phyloP scores from a whole-genome alignment of 1,139 yeast species.

The Saccharomyces hybrid region DNA sequence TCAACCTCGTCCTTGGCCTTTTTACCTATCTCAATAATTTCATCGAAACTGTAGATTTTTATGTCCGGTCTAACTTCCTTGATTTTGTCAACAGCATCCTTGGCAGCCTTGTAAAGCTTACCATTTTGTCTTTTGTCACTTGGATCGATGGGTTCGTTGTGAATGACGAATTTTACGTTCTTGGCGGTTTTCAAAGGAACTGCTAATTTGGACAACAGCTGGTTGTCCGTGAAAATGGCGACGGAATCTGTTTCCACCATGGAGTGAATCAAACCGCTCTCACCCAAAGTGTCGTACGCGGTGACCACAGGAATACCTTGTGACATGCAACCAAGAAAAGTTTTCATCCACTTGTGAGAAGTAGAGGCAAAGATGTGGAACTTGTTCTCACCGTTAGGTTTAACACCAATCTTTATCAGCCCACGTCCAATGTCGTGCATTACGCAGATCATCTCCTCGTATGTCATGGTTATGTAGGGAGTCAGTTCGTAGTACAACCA shows the following conservation, averaged over 20 bases:
- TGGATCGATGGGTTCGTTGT: slow-evolving; percentile 55
- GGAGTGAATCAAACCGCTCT: slow-evolving; percentile 82
- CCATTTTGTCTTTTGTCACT: slow-evolving; percentile 61
- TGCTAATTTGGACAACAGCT: slow-evolving; percentile 55
- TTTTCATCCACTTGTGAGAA: slow-evolving; percentile 84
- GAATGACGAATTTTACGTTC: slow-evolving; percentile 59
- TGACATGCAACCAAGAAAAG: slow-evolving; percentile 67
- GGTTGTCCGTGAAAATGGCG: slow-evolving; percentile 79
- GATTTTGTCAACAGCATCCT: slow-evolving; percentile 50
- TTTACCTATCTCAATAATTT: slow-evolving; percentile 59
- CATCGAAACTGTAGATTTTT: slow-evolving; percentile 56
- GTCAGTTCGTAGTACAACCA: slow-evolving; percentile 84
- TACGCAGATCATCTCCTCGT: slow-evolving; percentile 45
- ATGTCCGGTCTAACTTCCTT: slow-evolving; percentile 69
- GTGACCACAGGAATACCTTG: slow-evolving; percentile 87
- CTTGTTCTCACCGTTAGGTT: slow-evolving; percentile 52
- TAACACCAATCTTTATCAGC: slow-evolving; percentile 63
- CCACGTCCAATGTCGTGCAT: slow-evolving; percentile 66
- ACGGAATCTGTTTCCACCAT: slow-evolving; percentile 70
- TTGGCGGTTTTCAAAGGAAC: slow-evolving; percentile 66
- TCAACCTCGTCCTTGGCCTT: slow-evolving; percentile 34
- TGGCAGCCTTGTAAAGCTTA: slow-evolving; percentile 48
- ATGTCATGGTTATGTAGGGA: slow-evolving; percentile 60
- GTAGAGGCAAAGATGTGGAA: slow-evolving; percentile 83
- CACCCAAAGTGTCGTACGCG: slow-evolving; percentile 95